A percentile compares a stretch with the other conserved stretches of the same genome.
phyloP scores from a whole-genome alignment of 2,329 filamentous ascomycete genomes.

The Cladophialophora exuberans region DNA sequence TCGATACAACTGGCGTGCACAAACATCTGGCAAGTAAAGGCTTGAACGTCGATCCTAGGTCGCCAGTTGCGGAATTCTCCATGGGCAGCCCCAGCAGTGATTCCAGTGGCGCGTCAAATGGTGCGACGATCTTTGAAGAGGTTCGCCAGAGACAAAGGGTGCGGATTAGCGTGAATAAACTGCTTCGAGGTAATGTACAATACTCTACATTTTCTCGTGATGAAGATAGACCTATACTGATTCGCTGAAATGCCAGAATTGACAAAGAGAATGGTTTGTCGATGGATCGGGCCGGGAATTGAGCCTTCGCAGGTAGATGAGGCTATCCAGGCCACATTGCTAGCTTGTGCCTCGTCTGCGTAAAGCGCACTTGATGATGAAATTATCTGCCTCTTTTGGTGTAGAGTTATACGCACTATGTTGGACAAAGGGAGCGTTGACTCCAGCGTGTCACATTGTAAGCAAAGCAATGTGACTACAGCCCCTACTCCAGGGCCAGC shows the following conservation, averaged over 20 bases:
- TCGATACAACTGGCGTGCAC: neutral
- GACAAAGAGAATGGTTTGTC: neutral
- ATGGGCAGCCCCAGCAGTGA: neutral
- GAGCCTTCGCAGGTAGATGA: neutral
- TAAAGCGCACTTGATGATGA: no score
- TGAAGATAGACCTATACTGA: no score
- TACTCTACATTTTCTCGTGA: neutral
- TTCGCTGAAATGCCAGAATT: no score
- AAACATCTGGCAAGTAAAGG: neutral
- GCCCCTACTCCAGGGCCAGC: no score
- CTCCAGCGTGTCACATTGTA: no score
- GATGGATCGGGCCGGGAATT: neutral
- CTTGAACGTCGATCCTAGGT: neutral
- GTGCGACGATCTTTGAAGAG: neutral
- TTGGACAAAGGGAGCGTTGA: no score
- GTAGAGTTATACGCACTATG: no score
- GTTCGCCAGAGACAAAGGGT: neutral
- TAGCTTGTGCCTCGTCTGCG: neutral
- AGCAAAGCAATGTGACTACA: no score
- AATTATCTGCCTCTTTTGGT: no score
- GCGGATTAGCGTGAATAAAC: neutral
- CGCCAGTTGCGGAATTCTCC: neutral
- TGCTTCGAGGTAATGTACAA: neutral
- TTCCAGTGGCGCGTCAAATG: neutral
- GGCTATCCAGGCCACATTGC: neutral